Conservation (phyloP, 805 yeast genomes). For the Myxozyma mucilagina region DNA sequence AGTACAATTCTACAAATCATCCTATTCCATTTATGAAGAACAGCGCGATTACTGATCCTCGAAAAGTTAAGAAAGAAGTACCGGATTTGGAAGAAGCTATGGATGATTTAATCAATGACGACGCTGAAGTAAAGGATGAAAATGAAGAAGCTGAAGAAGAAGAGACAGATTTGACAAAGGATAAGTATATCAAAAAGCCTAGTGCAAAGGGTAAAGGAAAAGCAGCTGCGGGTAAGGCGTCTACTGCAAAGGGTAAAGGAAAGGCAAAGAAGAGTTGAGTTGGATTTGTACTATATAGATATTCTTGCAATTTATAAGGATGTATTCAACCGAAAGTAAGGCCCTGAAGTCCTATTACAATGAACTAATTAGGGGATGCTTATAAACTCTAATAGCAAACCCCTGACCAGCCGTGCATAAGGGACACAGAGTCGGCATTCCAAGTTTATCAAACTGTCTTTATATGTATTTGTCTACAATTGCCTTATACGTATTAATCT, state of each 20-base stretch:
- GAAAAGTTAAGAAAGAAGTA: conserved; percentile 38
- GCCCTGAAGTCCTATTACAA: no score
- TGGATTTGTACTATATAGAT: no score
- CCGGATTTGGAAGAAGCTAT: conserved; percentile 69
- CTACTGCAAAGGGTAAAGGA: conserved; percentile 17
- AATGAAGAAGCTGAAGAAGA: conserved; percentile 42
- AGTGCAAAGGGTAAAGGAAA: conserved; percentile 40
- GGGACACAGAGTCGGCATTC: no score
- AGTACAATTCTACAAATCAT: conserved; percentile 72
- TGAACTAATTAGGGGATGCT: no score
- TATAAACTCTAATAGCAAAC: no score
- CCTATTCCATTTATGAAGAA: conserved; percentile 77
- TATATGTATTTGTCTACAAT: no score
- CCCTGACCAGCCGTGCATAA: no score
- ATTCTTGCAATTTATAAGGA: no score
- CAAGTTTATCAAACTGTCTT: no score
- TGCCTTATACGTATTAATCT: no score
- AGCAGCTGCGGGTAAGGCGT: conserved; percentile 29
- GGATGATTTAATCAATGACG: conserved; percentile 54
- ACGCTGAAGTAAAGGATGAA: conserved; percentile 47
- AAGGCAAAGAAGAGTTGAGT: background rate
- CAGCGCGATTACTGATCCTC: conserved; percentile 44
- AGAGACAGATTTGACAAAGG: conserved; percentile 53
- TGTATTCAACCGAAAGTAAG: no score
- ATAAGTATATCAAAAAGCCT: conserved; percentile 58